These are phyloP conservation scores for Zizania latifolia DNA, from an alignment of 176 grass and related monocot genomes.

Conservation along the genomic window DNA sequence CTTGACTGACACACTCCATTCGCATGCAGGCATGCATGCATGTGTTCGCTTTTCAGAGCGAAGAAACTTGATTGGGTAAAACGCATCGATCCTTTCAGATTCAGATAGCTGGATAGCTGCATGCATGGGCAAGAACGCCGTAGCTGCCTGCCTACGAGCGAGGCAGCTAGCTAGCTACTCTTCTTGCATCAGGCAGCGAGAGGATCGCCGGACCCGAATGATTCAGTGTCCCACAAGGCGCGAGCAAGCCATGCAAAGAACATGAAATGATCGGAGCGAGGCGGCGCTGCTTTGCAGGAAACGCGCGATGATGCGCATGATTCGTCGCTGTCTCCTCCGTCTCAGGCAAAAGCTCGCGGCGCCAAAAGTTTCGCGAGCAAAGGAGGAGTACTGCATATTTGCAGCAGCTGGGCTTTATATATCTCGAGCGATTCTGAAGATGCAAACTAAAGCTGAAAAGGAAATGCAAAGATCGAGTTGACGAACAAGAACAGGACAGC, in stretches of 20 bases:
- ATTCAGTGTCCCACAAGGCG: constrained; percentile 42
- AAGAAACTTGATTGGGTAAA: not conserved
- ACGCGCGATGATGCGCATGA: constrained; percentile 27
- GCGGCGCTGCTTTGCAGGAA: constrained; percentile 6
- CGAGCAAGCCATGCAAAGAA: constrained; percentile 24
- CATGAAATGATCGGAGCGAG: constrained; percentile 16
- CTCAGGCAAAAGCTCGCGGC: constrained; percentile 31
- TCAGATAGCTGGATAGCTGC: not conserved
- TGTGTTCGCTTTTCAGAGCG: constrained; percentile 7
- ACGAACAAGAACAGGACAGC: not conserved
- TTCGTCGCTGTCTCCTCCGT: constrained; percentile 26
- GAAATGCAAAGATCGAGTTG: not conserved
- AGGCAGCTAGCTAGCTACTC: no score
- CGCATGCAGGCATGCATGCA: not conserved
- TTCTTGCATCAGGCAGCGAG: constrained; percentile 22
- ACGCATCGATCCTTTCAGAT: constrained; percentile 1
- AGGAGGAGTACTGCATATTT: constrained; percentile 1
- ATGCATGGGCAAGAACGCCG: not conserved
- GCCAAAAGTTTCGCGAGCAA: constrained; percentile 16
- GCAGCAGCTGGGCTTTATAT: constrained; percentile 28
- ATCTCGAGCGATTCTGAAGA: constrained; percentile 10
- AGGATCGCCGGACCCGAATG: constrained; percentile 26
- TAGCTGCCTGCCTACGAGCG: no score
- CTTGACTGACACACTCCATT: constrained; percentile 47
- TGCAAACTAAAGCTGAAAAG: constrained; percentile 16